Base-by-base conservation (phyloP, 2,329 filamentous ascomycete species). In the Cryphonectria japonica region DNA sequence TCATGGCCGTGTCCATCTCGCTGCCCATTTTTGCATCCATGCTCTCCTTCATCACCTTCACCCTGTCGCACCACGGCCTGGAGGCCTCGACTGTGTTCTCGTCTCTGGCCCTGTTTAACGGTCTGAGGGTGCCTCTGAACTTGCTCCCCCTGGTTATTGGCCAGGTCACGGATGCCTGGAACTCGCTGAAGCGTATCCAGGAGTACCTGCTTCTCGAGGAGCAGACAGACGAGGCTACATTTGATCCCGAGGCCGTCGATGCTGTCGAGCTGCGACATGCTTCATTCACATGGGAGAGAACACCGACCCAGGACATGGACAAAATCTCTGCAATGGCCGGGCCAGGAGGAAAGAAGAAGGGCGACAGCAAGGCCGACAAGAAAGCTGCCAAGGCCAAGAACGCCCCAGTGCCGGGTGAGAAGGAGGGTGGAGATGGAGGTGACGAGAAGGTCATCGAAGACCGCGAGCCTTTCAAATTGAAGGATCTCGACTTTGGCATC, bases 11-110 rank as follows among this genome's bases (percentile, higher is more conserved):
- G 66, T 93, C 93, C 77, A 89, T 97, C 87, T 92, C 93, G 0
- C 87, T 97, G 77, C 95, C 96, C 8, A 93, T 97, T 68, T 98
- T 98, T 76, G 94, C 95, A 0, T 97, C 95, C 1, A 98, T 98
- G 94, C 81, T 98, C 57, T 89, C 95, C 0, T 98, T 98, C 80
- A 95, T 98, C 80, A 95, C 93, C 0, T 92, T 89, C 76, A 91
- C 89, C 0, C 81, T 91, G 52, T 87, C 89, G 1, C 85, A 92
- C 71, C 91, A 94, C 75, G 80, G 80, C 39, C 86, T 98, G 26
- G 84, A 88, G 1, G 91, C 96, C 0, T 93, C 94, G 0, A 85
- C 90, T 34, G 88, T 98, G 50, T 98, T 99, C 83, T 98, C 95
- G 0, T 98, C 95, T 0, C 86, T 98, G 19, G 95, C 95, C 0